These are phyloP conservation scores for Magnusiomyces ingens DNA, from an alignment of 1,139 yeast species.

Conservation along the genomic window DNA sequence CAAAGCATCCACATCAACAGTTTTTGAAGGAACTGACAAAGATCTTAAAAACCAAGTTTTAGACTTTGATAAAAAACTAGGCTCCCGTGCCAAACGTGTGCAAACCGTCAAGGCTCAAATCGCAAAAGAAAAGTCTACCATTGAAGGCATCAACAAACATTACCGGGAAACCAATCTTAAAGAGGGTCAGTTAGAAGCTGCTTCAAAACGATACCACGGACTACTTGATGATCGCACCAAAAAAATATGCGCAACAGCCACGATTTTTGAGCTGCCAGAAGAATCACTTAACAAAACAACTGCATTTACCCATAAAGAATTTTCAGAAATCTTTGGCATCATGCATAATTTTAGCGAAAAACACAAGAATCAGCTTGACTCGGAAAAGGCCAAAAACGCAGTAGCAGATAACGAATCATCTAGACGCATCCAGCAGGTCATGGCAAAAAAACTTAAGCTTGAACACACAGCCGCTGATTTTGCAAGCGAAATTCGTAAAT, in stretches of 20 bases:
- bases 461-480: constrained; percentile 40
- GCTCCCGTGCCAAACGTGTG: neutral
- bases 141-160: constrained; percentile 31
- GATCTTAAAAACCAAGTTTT: constrained; percentile 44
- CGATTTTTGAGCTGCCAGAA: neutral
- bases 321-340: constrained; percentile 7
- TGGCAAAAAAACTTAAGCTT: constrained; percentile 38
- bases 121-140: constrained; percentile 18
- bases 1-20: constrained; percentile 39
- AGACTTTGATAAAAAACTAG: constrained; percentile 45
- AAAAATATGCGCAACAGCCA: neutral
- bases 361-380: constrained; percentile 9
- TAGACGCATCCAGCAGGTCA: constrained; percentile 26
- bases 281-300: too few species aligned
- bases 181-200: constrained; percentile 55
- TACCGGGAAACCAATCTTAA: constrained; percentile 42
- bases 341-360: neutral
- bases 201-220: constrained; percentile 28
- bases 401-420: constrained; percentile 23
- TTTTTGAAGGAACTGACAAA: constrained; percentile 44
- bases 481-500: constrained; percentile 33
- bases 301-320: neutral
- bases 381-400: constrained; percentile 8
- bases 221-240: neutral
- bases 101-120: constrained; percentile 13